These are phyloP conservation scores for Colletotrichum sp. DNA, from an alignment of 2,329 filamentous ascomycete genomes.

Conservation along the genomic window DNA sequence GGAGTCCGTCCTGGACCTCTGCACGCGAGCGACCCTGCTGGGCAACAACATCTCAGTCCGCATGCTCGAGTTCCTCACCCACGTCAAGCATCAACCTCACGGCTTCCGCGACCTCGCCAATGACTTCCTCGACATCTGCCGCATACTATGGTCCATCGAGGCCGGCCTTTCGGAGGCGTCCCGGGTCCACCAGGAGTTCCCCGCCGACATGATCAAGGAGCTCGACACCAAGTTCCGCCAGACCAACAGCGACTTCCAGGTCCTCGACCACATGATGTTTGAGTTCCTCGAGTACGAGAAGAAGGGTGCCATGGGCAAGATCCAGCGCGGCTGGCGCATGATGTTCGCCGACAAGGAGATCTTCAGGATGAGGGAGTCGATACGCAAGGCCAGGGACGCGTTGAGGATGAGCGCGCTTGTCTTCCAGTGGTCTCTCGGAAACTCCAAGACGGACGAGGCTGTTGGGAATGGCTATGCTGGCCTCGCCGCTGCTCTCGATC, in stretches of 20 bases:
- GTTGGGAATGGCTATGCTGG: constrained; percentile 72
- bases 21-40: constrained; percentile 61
- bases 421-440: constrained; percentile 69
- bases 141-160: constrained; percentile 72
- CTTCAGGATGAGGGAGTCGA: constrained; percentile 60
- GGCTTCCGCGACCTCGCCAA: constrained; percentile 65
- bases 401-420: constrained; percentile 68
- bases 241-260: constrained; percentile 65
- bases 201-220: constrained; percentile 65
- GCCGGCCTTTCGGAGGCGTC: constrained; percentile 63
- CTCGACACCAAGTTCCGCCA: constrained; percentile 68
- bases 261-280: constrained; percentile 66
- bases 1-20: constrained; percentile 49
- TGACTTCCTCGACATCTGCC: constrained; percentile 71
- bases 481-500: constrained; percentile 67
- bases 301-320: constrained; percentile 63
- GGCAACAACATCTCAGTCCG: constrained; percentile 69
- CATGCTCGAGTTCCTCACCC: constrained; percentile 67
- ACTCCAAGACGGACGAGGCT: constrained; percentile 61
- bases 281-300: constrained; percentile 67
- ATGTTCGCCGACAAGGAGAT: constrained; percentile 68
- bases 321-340: constrained; percentile 66
- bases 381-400: constrained; percentile 64
- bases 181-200: constrained; percentile 56
- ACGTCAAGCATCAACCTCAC: constrained; percentile 56